phyloP scores from a whole-genome alignment of 2,329 filamentous ascomycete species.

The Colletotrichum sp. region DNA sequence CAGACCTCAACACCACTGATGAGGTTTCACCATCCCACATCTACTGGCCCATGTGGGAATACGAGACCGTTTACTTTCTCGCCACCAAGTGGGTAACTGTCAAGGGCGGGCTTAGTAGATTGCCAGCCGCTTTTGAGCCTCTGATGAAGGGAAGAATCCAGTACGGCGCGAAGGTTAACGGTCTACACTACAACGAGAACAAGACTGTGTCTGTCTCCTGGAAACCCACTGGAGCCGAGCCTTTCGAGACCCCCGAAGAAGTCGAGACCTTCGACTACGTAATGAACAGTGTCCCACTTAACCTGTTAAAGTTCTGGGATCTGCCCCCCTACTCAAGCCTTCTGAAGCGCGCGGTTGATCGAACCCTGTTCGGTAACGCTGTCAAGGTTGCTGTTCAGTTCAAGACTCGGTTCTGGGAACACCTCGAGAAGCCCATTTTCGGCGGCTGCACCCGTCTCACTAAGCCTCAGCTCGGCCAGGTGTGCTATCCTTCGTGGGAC shows the following conservation, averaged over 20 bases:
- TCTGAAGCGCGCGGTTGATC: conserved; percentile 27
- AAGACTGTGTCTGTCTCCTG: conserved; percentile 24
- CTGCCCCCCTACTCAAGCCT: conserved; percentile 36
- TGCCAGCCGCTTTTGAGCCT: conserved; percentile 38
- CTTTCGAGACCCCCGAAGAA: conserved; percentile 23
- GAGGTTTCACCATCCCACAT: conserved; percentile 30
- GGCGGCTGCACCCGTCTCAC: conserved; percentile 55
- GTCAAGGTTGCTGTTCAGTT: conserved; percentile 58
- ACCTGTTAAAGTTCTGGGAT: conserved; percentile 40
- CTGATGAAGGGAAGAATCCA: conserved; percentile 29
- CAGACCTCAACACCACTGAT: conserved; percentile 41
- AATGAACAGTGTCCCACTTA: conserved; percentile 40
- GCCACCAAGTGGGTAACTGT: conserved; percentile 31
- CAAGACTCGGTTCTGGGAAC: conserved; percentile 48
- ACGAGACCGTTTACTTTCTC: conserved; percentile 29
- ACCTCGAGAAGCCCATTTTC: conserved; percentile 31
- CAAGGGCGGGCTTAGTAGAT: conserved; percentile 36
- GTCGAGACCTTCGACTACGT: conserved; percentile 39
- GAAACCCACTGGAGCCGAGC: conserved; percentile 24
- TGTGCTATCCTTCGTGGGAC: conserved; percentile 59
- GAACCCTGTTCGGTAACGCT: conserved; percentile 28
- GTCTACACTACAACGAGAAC: conserved; percentile 25
- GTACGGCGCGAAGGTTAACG: conserved; percentile 25
- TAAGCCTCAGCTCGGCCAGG: conserved; percentile 49
- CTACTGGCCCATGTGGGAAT: conserved; percentile 34